These are phyloP conservation scores for Ceratorhiza oryzae-sativae DNA, from an alignment of 1,284 basidiomycete species.

Conservation along the genomic window DNA sequence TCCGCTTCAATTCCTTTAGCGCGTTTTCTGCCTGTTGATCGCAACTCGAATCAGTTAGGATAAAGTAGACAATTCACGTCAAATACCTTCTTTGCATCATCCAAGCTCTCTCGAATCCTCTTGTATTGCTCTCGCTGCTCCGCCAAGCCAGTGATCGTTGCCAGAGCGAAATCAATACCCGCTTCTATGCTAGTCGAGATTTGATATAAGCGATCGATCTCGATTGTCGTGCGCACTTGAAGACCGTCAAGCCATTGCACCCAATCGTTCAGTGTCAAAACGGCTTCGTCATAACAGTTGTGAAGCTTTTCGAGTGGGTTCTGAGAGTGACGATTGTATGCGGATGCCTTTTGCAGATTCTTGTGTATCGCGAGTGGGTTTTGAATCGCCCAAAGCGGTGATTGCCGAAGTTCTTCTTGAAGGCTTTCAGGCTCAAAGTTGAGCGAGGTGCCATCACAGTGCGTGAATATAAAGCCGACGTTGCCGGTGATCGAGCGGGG, in stretches of 20 bases:
- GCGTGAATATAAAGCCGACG: constrained; percentile 49
- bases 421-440: constrained; percentile 46
- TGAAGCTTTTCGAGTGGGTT: neutral
- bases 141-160: neutral
- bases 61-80: too few species aligned
- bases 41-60: too few species aligned
- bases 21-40: neutral
- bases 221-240: neutral
- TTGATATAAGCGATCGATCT: constrained; percentile 17
- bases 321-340: neutral
- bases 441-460: constrained; percentile 42
- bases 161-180: neutral
- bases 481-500: constrained; percentile 47
- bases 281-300: neutral
- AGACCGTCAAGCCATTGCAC: constrained; percentile 1
- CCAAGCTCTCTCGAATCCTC: neutral
- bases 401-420: constrained; percentile 17
- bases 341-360: neutral
- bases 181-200: constrained; percentile 4
- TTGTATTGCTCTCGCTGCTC: neutral
- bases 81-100: neutral
- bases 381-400: neutral
- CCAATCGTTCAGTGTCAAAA: constrained; percentile 13
- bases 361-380: constrained; percentile 1
- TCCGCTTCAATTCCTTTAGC: neutral